phyloP scores from a whole-genome alignment of 805 yeast species.

The Starmerella asiatica region DNA sequence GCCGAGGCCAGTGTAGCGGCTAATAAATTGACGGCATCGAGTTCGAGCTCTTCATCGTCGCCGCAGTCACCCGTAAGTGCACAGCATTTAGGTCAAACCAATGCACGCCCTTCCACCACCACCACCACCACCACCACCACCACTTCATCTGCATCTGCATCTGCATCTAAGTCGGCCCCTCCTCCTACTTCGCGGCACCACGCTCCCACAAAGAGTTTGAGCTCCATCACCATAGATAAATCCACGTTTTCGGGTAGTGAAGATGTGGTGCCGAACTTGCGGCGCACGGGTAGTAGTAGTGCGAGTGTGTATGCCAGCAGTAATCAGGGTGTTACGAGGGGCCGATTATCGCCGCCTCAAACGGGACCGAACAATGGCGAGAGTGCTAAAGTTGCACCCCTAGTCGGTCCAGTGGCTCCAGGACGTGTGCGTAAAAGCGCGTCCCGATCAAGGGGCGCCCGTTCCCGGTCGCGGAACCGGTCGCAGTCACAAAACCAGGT shows the following conservation, averaged over 20 bases:
- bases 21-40: neutral
- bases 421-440: slow-evolving; percentile 14
- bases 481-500: slow-evolving; percentile 10
- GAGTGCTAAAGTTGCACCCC: slow-evolving; percentile 4
- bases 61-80: slow-evolving; percentile 4
- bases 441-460: slow-evolving; percentile 17
- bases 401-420: slow-evolving; percentile 9
- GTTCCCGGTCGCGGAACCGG: slow-evolving; percentile 13
- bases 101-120: neutral
- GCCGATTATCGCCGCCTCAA: neutral
- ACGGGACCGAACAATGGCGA: no score
- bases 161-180: neutral
- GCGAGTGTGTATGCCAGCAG: neutral
- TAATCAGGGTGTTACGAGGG: neutral
- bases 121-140: neutral
- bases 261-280: neutral
- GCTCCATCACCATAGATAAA: slow-evolving; percentile 1
- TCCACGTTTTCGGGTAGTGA: neutral
- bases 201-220: neutral
- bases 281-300: neutral
- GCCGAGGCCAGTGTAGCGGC: neutral
- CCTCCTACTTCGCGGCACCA: neutral
- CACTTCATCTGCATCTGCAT: neutral
- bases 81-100: neutral
- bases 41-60: slow-evolving; percentile 4